These are phyloP conservation scores for Cucumis sativus DNA, from an alignment of 306 rosid genomes.

Conservation along the genomic window Cucumber_9930_V3 NC_026660.2:3676001-3676500, in stretches of 20 bases:
- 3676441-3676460: not conserved
- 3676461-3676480: not conserved
- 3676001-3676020: not conserved
- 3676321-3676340: not conserved
- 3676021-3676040: not conserved
- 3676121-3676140: not conserved
- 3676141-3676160: not conserved
- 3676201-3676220: not conserved
- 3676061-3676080: not conserved
- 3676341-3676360: no score
- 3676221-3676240: not conserved
- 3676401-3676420: not conserved
- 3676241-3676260: not conserved
- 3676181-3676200: not conserved
- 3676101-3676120: not conserved
- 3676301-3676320: not conserved
- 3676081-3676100: not conserved
- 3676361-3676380: not conserved
- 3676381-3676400: not conserved
- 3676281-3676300: no score
- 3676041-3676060: not conserved
- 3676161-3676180: not conserved
- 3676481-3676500: not conserved
- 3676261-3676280: not conserved
- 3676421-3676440: not conserved